Conservation (phyloP, 1,284 basidiomycete species). For the Volvariella volvacea region DNA sequence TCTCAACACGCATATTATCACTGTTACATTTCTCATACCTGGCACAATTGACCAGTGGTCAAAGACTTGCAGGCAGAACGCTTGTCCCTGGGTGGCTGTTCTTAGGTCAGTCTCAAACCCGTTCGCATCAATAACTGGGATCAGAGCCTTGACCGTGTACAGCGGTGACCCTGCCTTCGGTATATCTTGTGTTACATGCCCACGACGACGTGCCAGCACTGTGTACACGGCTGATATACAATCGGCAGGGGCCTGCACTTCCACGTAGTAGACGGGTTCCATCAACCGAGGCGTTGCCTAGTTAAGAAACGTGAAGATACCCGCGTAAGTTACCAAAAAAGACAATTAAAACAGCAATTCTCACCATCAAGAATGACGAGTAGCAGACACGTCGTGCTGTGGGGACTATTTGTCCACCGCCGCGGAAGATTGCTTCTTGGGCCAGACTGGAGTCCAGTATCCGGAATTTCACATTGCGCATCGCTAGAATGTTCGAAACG, state of each 20-base stretch:
- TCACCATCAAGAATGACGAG: slow-evolving; percentile 95
- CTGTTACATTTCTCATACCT: slow-evolving; percentile 48
- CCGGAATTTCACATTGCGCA: slow-evolving; percentile 98
- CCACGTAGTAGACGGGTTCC: slow-evolving; percentile 98
- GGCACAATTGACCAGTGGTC: slow-evolving; percentile 99
- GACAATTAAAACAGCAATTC: slow-evolving; percentile 14
- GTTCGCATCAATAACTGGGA: slow-evolving; percentile 97
- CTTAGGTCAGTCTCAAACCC: slow-evolving; percentile 98
- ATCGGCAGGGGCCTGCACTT: slow-evolving; percentile 97
- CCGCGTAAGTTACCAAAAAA: not conserved
- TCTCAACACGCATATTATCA: not conserved
- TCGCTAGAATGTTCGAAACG: slow-evolving; percentile 47
- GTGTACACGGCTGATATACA: slow-evolving; percentile 98
- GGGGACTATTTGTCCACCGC: slow-evolving; percentile 97
- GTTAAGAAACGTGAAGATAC: not conserved
- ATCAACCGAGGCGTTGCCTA: slow-evolving; percentile 88
- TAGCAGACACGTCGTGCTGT: slow-evolving; percentile 97
- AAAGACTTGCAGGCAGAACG: slow-evolving; percentile 94
- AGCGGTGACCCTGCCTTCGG: slow-evolving; percentile 97
- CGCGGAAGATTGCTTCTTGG: slow-evolving; percentile 93
- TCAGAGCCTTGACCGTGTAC: slow-evolving; percentile 95
- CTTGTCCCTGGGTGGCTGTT: slow-evolving; percentile 96
- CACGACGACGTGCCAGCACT: slow-evolving; percentile 91
- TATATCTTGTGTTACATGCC: slow-evolving; percentile 96
- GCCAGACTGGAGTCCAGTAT: slow-evolving; percentile 89